Evolutionary conservation across 1,284 basidiomycete species (phyloP).

Genomic region (Singerocomus rubriflavus): DNA sequence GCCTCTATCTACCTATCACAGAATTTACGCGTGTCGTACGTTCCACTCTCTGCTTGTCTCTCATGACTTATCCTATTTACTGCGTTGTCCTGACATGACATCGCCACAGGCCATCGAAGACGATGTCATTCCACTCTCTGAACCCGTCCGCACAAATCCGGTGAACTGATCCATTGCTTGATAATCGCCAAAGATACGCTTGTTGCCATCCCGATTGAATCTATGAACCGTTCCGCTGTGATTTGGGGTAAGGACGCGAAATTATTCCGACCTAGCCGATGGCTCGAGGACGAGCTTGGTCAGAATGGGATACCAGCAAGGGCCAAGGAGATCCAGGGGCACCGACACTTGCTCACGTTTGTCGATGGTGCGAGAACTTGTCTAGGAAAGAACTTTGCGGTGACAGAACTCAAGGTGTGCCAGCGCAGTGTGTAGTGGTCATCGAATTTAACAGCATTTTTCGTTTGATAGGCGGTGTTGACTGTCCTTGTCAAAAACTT

Average conservation of each 20-base stretch:
- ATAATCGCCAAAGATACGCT: constrained; percentile 42
- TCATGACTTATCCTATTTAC: too few species aligned
- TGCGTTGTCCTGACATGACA: neutral
- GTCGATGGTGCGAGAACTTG: constrained; percentile 40
- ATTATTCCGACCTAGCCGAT: constrained; percentile 37
- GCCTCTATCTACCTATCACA: constrained; percentile 8
- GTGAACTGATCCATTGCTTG: constrained; percentile 37
- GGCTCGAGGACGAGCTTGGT: constrained; percentile 27
- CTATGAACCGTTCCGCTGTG: constrained; percentile 45
- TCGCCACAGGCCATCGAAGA: constrained; percentile 38
- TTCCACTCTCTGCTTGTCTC: neutral
- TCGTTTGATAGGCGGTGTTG: constrained; percentile 8
- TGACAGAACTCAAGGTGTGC: constrained; percentile 45
- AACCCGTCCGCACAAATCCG: constrained; percentile 27
- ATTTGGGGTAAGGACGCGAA: constrained; percentile 44
- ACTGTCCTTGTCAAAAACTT: constrained; percentile 17
- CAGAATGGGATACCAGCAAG: constrained; percentile 16
- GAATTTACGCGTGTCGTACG: constrained; percentile 43
- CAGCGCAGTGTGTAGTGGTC: neutral
- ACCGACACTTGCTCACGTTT: constrained; percentile 41
- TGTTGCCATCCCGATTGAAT: constrained; percentile 39
- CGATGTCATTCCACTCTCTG: constrained; percentile 48
- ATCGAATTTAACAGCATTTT: neutral
- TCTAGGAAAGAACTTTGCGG: constrained; percentile 40
- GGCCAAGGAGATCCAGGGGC: constrained; percentile 38